Evolutionary conservation across 768 basidiomycete genomes (phyloP), one percentile per base, ranked within the genome.

Genomic region (Strobilomyces echinocephalus): DNA sequence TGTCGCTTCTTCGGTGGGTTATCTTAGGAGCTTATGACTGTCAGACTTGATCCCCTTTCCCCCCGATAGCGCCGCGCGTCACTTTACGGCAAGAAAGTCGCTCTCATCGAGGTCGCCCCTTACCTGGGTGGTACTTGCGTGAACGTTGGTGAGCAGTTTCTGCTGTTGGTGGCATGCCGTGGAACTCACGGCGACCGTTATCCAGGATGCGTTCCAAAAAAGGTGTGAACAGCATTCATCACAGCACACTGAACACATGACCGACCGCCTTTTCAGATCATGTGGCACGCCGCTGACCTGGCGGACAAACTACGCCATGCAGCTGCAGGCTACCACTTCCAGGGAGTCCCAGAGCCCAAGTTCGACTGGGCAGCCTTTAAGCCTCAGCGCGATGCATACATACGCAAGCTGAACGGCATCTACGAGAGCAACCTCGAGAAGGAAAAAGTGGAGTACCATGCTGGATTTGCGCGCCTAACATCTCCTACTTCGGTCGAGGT

Each of bases 271-370:
- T 50, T 53, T 14, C 28, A 95, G 91, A 85, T 99, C 51, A 98
- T 98, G 95, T 99, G 95, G 95, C 88, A 94, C 58, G 91, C 92
- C 38, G 89, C 91, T 26, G 91, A 95, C 72, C 74, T 92, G 52
- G 85, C 87, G 30, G 95, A 98, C 64, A 90, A 87, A 69, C 72
- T 97, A 33, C 76, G 78, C 26, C 81, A 89, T 60, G 90, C 94
- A 53, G 76, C 80, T 15, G 67, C 78, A n/a, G 84, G 81, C 16
- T 91, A 88, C 71, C 79, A 85, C 48, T 86, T 89, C 64, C 78
- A 79, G 54, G 86, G 84, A 41, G 59, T 82, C 50, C 68, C 72
- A 42, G 60, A 76, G 26, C 77, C 82, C 50, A 78, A 82, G 63
- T 95, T 98, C 69, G 79, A 90, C 74, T 99, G 97, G 97, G 78